phyloP scores from a whole-genome alignment of 257 asterid species.

The Orobanche coerulescens region DNA sequence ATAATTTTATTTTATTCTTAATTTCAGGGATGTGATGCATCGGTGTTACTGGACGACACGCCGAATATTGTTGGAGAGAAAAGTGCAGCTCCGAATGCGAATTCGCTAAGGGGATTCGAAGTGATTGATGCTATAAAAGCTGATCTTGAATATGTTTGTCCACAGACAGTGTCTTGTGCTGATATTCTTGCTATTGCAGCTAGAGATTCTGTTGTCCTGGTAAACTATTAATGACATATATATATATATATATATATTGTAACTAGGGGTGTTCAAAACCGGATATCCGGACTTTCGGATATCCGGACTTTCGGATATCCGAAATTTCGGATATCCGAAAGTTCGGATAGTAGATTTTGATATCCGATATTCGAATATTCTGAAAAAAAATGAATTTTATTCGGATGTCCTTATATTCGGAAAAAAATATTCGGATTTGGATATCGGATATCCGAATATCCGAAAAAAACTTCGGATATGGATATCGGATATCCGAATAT shows the following conservation, averaged over 20 bases:
- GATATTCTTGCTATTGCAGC: slow-evolving; percentile 80
- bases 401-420: too few species aligned
- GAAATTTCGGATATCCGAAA: too few species aligned
- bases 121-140: slow-evolving; percentile 73
- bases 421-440: too few species aligned
- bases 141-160: slow-evolving; percentile 57
- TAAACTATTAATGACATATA: slow-evolving; percentile 13
- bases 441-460: too few species aligned
- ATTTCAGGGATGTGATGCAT: slow-evolving; percentile 83
- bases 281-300: too few species aligned
- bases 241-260: neutral
- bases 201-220: slow-evolving; percentile 75
- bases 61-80: slow-evolving; percentile 52
- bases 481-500: too few species aligned
- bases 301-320: too few species aligned
- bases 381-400: too few species aligned
- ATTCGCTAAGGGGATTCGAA: slow-evolving; percentile 77
- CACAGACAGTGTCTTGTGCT: slow-evolving; percentile 73
- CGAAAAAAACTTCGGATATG: too few species aligned
- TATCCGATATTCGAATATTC: too few species aligned
- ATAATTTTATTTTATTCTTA: neutral
- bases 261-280: too few species aligned
- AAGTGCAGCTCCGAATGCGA: slow-evolving; percentile 66
- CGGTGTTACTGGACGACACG: slow-evolving; percentile 67
- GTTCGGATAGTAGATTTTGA: too few species aligned